Base-by-base conservation (phyloP, 73 alveolate species). In the Blepharisma japonicum region DNA sequence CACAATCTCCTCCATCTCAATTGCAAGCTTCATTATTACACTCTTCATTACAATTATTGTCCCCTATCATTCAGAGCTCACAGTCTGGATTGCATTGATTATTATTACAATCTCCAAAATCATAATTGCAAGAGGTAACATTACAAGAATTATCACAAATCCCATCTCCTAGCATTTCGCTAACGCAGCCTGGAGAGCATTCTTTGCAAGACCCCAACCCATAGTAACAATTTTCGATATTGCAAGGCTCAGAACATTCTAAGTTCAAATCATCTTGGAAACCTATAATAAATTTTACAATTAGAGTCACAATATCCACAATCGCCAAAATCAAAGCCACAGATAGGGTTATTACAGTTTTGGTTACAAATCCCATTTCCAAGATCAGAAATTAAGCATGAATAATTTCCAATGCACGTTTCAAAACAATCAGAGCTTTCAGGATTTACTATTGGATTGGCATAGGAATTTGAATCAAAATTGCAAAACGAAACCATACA, bases 121-220 rank as follows among this genome's bases (percentile, higher is more conserved):
- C 68, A 20, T n/a, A 53, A 53, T 53, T 53, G 23, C 68, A 53
- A 0, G 18, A 20, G 3, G 32, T 1, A 53, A 53, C 68, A 53
- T 53, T 53, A 20, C 68, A 53, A n/a, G 68, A 53, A 1, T 53
- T n/a, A 53, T 53, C 4, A 53, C 68, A 53, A 53, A n/a, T n/a
- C 3, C 68, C 68, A 53, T 53, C 68, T 14, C 68, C 68, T 1
- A 53, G 68, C 18, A n/a, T n/a, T 53, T 53, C 68, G 5, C 68
- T 53, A 20, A 1, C 2, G 4, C 68, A 53, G 23, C 23, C 68
- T 1, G 68, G 32, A 1, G 18, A n/a, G 23, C 68, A 53, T 0
- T 53, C 18, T 53, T 0, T 20, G 3, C 68, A 53, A 53, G 18
- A 14, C 3, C 68, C 68, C 2, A n/a, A 53, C 0, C 23, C 68